A percentile compares a stretch with the other conserved stretches of the same genome.
Evolutionary conservation across 192 early-diverging fungal species (phyloP).

Genomic region (Diversispora eburnea): DNA sequence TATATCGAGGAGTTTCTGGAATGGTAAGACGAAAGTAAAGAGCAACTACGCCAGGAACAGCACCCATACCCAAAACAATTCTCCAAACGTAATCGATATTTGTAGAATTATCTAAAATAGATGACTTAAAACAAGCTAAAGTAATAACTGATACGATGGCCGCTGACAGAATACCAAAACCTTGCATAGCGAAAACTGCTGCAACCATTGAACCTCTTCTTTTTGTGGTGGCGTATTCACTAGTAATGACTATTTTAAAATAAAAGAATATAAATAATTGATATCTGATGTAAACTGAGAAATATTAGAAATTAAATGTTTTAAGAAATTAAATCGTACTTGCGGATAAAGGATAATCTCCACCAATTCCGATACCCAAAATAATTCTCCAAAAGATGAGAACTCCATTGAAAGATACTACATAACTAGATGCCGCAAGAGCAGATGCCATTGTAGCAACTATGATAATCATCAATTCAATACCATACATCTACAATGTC

Average conservation of each 20-base stretch:
- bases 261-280: slow-evolving; percentile 48
- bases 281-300: not conserved
- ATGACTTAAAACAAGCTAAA: slow-evolving; percentile 63
- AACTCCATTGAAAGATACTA: slow-evolving; percentile 53
- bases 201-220: slow-evolving; percentile 82
- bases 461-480: slow-evolving; percentile 91
- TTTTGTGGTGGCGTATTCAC: slow-evolving; percentile 80
- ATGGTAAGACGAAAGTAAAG: slow-evolving; percentile 83
- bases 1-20: slow-evolving; percentile 78
- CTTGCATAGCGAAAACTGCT: slow-evolving; percentile 88
- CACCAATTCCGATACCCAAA: slow-evolving; percentile 90
- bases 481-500: slow-evolving; percentile 68
- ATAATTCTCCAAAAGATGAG: slow-evolving; percentile 87
- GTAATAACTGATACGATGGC: slow-evolving; percentile 66
- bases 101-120: slow-evolving; percentile 57
- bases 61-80: slow-evolving; percentile 73
- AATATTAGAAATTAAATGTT: no score
- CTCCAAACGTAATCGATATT: slow-evolving; percentile 88
- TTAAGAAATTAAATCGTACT: slow-evolving; percentile 27
- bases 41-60: slow-evolving; percentile 72
- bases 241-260: slow-evolving; percentile 74
- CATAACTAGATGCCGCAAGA: slow-evolving; percentile 65
- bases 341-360: slow-evolving; percentile 95
- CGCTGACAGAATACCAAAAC: slow-evolving; percentile 81
- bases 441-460: slow-evolving; percentile 80